Evolutionary conservation across 345 rosid genomes (phyloP), one percentile per base, ranked within the genome.

Genomic region (Syzygium grande): DNA sequence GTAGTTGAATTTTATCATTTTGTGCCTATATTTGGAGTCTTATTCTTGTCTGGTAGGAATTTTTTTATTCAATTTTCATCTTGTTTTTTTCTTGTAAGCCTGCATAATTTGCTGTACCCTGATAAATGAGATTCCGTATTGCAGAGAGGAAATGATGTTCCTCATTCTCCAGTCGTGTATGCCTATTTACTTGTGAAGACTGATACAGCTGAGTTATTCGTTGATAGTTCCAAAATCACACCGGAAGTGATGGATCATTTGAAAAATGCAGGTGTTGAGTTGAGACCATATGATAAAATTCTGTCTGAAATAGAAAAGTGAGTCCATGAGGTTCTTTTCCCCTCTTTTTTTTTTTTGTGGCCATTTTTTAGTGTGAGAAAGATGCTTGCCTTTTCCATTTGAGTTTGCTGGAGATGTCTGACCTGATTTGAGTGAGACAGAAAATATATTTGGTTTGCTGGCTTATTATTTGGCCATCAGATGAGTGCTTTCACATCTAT

Each of bases 131-230:
- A 49, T 85, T 30, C 84, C 23, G 85, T 87, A 87, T 90, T 93
- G 92, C 93, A 97, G 99, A 95, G 99, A 93, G 99, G 99, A 90
- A 91, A 93, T 51, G 99, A 97, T 91, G 94, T 96, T 92, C 99
- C 99, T 87, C 95, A 97, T 93, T 96, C 99, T n/a, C 99, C 99
- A 85, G 99, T 97, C 86, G 94, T 92, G 94, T 97, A 97, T 89
- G 97, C 99, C 51, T 96, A 97, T 92, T 89, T 97, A 86, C 92
- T 94, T 29, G 96, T 97, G 80, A 98, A 92, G 92, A 89, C 92
- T 85, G 94, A 93, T 89, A 90, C 90, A 80, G 97, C 98, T 87
- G 92, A 92, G 87, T 88, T 97, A 87, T 95, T 96, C 89, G 88
- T 94, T 34, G 99, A 95, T 90, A 88, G 88, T 88, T 90, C 95